Conservation (phyloP, 2,329 filamentous ascomycete species). For the Colletotrichum siamense region DNA sequence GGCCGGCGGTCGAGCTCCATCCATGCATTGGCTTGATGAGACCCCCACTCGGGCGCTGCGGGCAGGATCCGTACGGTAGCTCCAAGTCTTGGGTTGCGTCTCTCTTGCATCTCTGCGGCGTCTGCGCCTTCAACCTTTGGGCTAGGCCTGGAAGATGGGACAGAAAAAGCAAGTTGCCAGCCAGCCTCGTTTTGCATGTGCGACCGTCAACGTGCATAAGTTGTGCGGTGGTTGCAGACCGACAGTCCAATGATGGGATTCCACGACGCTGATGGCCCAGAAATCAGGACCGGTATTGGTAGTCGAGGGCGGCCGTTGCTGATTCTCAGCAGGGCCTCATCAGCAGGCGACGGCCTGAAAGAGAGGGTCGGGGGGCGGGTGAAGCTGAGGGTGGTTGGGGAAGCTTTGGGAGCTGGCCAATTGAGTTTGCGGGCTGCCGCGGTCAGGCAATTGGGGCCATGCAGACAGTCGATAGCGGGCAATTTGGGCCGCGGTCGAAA, state of each 20-base stretch:
- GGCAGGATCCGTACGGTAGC: slow-evolving; percentile 13
- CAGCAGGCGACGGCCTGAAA: neutral
- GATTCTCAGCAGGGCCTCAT: neutral
- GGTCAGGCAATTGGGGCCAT: slow-evolving; percentile 7
- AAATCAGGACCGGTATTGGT: neutral
- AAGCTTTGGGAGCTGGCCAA: slow-evolving; percentile 8
- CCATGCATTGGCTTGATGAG: neutral
- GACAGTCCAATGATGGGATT: slow-evolving; percentile 29
- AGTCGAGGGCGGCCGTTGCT: neutral
- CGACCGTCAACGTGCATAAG: slow-evolving; percentile 16
- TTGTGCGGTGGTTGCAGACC: slow-evolving; percentile 12
- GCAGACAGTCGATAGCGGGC: slow-evolving; percentile 20
- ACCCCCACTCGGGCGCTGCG: slow-evolving; percentile 6
- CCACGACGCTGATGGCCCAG: slow-evolving; percentile 33
- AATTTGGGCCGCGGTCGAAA: slow-evolving; percentile 12
- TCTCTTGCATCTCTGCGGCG: neutral
- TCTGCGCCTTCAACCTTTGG: neutral
- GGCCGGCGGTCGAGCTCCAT: neutral
- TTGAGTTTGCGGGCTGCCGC: neutral
- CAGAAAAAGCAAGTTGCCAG: slow-evolving; percentile 8
- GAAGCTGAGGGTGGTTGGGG: slow-evolving; percentile 20
- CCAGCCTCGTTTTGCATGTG: slow-evolving; percentile 22
- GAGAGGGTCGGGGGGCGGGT: neutral
- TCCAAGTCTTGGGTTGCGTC: neutral
- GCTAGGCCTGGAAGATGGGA: neutral